These are phyloP conservation scores for Neurospora intermedia DNA, from an alignment of 495 filamentous ascomycete species.

Conservation along the genomic window DNA sequence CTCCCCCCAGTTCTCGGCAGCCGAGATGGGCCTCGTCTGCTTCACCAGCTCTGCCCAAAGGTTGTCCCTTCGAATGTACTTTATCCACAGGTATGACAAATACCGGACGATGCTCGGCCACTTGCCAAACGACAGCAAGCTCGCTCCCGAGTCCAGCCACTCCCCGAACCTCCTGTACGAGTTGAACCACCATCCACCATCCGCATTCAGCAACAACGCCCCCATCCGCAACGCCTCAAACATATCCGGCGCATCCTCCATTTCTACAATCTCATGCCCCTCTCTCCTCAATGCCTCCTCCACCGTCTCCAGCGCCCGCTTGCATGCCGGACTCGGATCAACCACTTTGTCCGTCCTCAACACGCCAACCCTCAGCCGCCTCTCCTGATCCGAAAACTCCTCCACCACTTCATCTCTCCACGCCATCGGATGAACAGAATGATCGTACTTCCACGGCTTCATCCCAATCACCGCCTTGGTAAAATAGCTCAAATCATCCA, in stretches of 20 bases:
- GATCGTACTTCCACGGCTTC: conserved; percentile 89
- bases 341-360: conserved; percentile 79
- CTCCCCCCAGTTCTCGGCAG: conserved; percentile 71
- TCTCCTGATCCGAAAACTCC: conserved; percentile 46
- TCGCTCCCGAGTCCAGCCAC: conserved; percentile 68
- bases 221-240: conserved; percentile 71
- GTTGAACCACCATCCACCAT: conserved; percentile 73
- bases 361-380: conserved; percentile 62
- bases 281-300: conserved; percentile 54
- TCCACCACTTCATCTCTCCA: conserved; percentile 57
- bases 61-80: conserved; percentile 63
- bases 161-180: conserved; percentile 71
- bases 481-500: conserved; percentile 80
- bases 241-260: conserved; percentile 48
- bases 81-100: conserved; percentile 81
- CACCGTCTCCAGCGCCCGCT: conserved; percentile 60
- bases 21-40: conserved; percentile 58
- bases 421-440: conserved; percentile 69
- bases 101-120: conserved; percentile 68
- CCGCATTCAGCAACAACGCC: conserved; percentile 75
- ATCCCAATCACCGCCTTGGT: conserved; percentile 66
- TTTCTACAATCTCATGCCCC: conserved; percentile 69
- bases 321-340: conserved; percentile 75
- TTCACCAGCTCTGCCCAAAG: conserved; percentile 70
- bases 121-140: conserved; percentile 58